Base-by-base conservation (phyloP, 768 basidiomycete species). In the Leccinum disarticulatum region DNA sequence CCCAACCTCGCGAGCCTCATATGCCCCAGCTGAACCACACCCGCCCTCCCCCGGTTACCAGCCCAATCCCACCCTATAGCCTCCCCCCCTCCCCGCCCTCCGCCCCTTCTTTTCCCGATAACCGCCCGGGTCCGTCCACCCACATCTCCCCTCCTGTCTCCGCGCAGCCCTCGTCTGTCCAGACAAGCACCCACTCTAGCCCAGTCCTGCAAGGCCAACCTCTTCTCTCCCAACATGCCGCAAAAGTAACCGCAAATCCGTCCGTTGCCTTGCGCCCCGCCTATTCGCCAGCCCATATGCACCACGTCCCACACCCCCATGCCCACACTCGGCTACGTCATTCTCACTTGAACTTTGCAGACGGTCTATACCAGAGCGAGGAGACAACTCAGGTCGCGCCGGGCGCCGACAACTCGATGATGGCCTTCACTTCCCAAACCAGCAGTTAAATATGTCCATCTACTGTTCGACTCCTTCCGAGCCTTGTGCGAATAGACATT, bases 231-330 rank as follows among this genome's bases (percentile, higher is more conserved):
- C 67, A 70, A 14, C 73, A 73, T n/a, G 30, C 56, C 4, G 55
- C 68, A 61, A 73, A 79, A 66, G 31, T 52, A 6, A 68, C 76
- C 63, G 72, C 66, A 60, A 70, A 74, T 52, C 68, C 76, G 25
- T 74, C 80, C 5, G 77, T 84, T 35, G 77, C 81, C 2, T 75
- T 88, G 30, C 84, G 81, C 56, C 74, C 84, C n/a, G 82, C 86
- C 17, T 90, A 86, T 68, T 73, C 81, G 14, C 69, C 78, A 6
- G 68, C 79, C 25, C 86, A 83, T 67, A 88, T 91, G 87, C 89
- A 91, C 65, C 90, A 90, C 63, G 87, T 91, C 49, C 87, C 89
- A 2, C 89, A 90, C 63, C 87, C 89, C 2, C 89, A 90, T 59
- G 87, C 88, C 0, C 88, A 91, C 65, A 85, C 88, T 0, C 82